Percentiles rank a stretch among this genome's conserved stretches.
These are phyloP conservation scores for Comarum palustre DNA, from an alignment of 306 rosid genomes.

Conservation along the genomic window DNA sequence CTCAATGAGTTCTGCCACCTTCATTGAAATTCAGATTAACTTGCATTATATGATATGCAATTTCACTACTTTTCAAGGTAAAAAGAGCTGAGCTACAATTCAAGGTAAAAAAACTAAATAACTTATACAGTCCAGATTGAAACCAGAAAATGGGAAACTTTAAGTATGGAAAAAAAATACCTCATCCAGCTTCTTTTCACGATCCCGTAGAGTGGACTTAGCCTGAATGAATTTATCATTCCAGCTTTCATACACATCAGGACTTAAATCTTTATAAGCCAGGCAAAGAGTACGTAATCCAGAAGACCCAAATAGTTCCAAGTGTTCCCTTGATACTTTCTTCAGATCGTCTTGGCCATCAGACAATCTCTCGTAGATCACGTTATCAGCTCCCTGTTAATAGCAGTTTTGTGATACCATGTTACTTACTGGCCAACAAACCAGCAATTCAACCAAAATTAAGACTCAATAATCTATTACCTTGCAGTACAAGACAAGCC, in stretches of 20 bases:
- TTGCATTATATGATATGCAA: background rate
- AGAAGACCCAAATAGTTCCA: conserved; percentile 82
- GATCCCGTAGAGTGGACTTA: conserved; percentile 83
- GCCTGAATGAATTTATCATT: conserved; percentile 92
- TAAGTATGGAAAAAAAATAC: conserved; percentile 34
- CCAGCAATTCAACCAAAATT: conserved; percentile 12
- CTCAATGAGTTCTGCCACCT: conserved; percentile 95
- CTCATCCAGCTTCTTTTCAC: conserved; percentile 97
- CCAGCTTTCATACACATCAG: conserved; percentile 80
- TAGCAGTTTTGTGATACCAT: conserved; percentile 32
- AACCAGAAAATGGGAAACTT: background rate
- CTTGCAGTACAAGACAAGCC: conserved; percentile 92
- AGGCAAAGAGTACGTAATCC: conserved; percentile 91
- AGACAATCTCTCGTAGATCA: conserved; percentile 79
- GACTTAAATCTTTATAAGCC: conserved; percentile 80
- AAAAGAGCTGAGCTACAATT: background rate
- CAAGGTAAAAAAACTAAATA: background rate
- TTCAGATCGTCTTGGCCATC: conserved; percentile 49
- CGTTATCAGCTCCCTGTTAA: conserved; percentile 91
- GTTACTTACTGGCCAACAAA: conserved; percentile 34
- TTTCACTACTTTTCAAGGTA: background rate
- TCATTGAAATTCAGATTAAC: conserved; percentile 32
- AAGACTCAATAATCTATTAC: conserved; percentile 48
- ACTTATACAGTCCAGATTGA: conserved; percentile 4
- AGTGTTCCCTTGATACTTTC: conserved; percentile 69